phyloP scores from a whole-genome alignment of 352 stramenopile genomes.

The Phytophthora boehmeriae region DNA sequence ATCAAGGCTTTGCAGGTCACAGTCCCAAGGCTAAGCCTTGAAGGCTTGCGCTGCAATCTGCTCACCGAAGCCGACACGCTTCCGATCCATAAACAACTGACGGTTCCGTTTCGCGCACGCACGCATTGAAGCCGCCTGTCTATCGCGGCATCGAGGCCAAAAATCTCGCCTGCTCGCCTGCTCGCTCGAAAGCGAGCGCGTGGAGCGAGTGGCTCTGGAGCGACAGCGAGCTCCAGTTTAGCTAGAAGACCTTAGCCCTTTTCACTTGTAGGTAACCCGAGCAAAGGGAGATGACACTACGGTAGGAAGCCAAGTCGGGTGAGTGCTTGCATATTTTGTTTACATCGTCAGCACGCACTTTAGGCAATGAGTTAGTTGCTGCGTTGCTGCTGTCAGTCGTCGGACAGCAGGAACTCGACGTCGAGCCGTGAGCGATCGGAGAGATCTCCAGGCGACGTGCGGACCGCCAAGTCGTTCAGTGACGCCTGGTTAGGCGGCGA shows the following conservation, averaged over 20 bases:
- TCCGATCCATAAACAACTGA: background rate
- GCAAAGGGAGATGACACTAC: background rate
- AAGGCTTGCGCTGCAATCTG: background rate
- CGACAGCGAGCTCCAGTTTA: too few species aligned
- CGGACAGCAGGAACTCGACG: slow-evolving; percentile 47
- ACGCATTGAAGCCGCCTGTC: slow-evolving; percentile 4
- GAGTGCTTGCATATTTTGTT: slow-evolving; percentile 24
- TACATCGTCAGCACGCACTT: slow-evolving; percentile 16
- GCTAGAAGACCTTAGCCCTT: too few species aligned
- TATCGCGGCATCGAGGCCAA: background rate
- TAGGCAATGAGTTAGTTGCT: background rate
- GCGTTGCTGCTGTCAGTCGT: slow-evolving; percentile 13
- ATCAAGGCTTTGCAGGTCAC: background rate
- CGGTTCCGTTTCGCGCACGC: background rate
- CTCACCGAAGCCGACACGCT: background rate
- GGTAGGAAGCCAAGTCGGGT: slow-evolving; percentile 8
- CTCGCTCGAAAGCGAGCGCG: background rate
- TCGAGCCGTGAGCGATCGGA: slow-evolving; percentile 37
- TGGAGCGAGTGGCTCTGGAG: background rate
- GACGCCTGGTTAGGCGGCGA: slow-evolving; percentile 35
- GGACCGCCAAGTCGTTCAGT: slow-evolving; percentile 44
- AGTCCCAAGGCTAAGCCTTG: too few species aligned
- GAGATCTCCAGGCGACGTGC: slow-evolving; percentile 27
- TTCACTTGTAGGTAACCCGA: too few species aligned
- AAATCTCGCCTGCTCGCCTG: background rate